A percentile compares a stretch with the other conserved stretches of the same genome.
These are phyloP conservation scores for Wickerhamomyces bisporus DNA, from an alignment of 805 yeast genomes.

Conservation along the genomic window DNA sequence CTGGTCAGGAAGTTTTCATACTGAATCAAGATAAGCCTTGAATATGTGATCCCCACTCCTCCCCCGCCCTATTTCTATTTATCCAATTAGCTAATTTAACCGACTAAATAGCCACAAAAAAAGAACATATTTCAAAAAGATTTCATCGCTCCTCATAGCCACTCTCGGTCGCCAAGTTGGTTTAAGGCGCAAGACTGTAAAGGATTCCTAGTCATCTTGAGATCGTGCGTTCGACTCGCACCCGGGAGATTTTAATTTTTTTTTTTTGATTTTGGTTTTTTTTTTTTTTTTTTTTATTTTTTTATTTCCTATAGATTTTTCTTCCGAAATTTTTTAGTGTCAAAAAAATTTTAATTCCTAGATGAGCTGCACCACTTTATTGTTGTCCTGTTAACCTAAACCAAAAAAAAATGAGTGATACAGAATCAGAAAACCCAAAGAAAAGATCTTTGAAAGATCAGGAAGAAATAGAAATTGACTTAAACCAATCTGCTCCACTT, in stretches of 20 bases:
- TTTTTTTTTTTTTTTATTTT: not conserved
- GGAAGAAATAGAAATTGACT: conserved; percentile 58
- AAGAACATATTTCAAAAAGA: too few species aligned
- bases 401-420: conserved; percentile 6
- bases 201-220: conserved; percentile 28
- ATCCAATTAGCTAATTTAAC: too few species aligned
- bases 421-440: conserved; percentile 5
- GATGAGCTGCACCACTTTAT: conserved; percentile 1
- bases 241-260: conserved; percentile 29
- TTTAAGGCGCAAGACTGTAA: conserved; percentile 36
- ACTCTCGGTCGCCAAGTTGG: conserved; percentile 36
- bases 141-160: too few species aligned
- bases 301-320: not conserved
- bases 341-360: not conserved
- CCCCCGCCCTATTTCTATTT: too few species aligned
- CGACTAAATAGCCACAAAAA: too few species aligned
- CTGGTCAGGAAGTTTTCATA: too few species aligned
- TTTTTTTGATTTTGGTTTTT: too few species aligned
- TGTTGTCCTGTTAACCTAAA: not conserved
- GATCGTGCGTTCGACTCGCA: conserved; percentile 36
- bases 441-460: conserved; percentile 23
- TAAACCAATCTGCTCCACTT: conserved; percentile 69
- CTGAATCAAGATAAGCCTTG: too few species aligned
- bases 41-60: too few species aligned
- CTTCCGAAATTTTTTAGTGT: too few species aligned